Evolutionary conservation across 169 alveolate genomes (phyloP).

Genomic region (Plasmodium vinckei): DNA sequence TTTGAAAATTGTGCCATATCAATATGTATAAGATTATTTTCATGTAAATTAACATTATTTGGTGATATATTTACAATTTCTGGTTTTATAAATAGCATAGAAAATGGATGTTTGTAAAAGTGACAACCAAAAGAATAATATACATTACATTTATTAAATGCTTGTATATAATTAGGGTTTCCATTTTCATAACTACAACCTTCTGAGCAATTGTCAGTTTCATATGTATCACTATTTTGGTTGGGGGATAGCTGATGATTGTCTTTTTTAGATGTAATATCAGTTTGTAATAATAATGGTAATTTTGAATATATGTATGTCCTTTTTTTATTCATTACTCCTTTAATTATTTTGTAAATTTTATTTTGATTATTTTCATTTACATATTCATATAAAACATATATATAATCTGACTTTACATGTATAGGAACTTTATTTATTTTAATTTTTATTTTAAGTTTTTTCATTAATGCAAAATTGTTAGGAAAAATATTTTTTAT

Average conservation of each 20-base stretch:
- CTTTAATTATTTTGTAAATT: conserved; percentile 16
- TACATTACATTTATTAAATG: conserved; percentile 26
- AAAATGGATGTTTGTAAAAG: conserved; percentile 22
- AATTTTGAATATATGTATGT: conserved; percentile 32
- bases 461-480: conserved; percentile 27
- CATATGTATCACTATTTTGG: background rate
- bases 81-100: conserved; percentile 55
- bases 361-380: conserved; percentile 22
- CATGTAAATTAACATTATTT: conserved; percentile 7
- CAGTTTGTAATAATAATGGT: background rate
- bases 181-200: background rate
- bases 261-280: background rate
- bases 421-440: conserved; percentile 56
- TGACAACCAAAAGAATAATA: conserved; percentile 18
- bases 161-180: background rate
- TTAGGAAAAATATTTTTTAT: conserved; percentile 23
- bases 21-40: conserved; percentile 20
- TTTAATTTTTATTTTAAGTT: conserved; percentile 44
- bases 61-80: conserved; percentile 56
- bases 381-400: conserved; percentile 22
- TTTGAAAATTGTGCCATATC: conserved; percentile 43
- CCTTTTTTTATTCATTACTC: conserved; percentile 32
- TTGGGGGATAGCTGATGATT: background rate
- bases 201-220: background rate
- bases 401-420: conserved; percentile 7